Conservation (phyloP, 2,329 filamentous ascomycete species). For the Calonectria pteridis region DNA sequence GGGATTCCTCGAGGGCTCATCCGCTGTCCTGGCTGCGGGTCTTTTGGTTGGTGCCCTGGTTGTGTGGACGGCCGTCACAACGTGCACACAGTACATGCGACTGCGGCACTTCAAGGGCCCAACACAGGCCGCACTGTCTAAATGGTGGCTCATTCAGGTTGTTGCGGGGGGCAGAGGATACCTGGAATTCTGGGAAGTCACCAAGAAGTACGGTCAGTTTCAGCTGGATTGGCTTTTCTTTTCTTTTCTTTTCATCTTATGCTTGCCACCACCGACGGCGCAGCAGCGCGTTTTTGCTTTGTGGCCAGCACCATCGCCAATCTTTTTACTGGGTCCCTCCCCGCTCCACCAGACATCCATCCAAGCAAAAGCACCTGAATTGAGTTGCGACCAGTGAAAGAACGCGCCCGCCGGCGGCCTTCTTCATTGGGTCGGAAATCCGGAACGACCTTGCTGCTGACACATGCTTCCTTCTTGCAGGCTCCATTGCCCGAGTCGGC, state of each 20-base stretch:
- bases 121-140: constrained; percentile 52
- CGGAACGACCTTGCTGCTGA: not conserved
- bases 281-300: not conserved
- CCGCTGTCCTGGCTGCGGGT: constrained; percentile 27
- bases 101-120: constrained; percentile 58
- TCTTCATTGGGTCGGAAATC: not conserved
- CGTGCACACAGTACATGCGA: constrained; percentile 48
- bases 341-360: not conserved
- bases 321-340: not conserved
- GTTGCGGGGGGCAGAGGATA: constrained; percentile 49
- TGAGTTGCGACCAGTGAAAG: not conserved
- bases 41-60: constrained; percentile 14
- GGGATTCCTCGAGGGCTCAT: not conserved
- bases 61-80: constrained; percentile 34
- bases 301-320: not conserved
- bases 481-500: constrained; percentile 54
- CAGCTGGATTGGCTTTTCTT: not conserved
- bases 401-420: not conserved
- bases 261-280: not conserved
- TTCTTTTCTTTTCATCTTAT: not conserved
- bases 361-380: not conserved
- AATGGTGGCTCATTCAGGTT: constrained; percentile 53
- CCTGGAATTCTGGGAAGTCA: constrained; percentile 52
- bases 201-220: constrained; percentile 50
- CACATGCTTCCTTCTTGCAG: constrained; percentile 19